Percentiles rank a stretch among this genome's conserved stretches.
These are phyloP conservation scores for Poronia punctata DNA, from an alignment of 495 filamentous ascomycete genomes.

Conservation along the genomic window DNA sequence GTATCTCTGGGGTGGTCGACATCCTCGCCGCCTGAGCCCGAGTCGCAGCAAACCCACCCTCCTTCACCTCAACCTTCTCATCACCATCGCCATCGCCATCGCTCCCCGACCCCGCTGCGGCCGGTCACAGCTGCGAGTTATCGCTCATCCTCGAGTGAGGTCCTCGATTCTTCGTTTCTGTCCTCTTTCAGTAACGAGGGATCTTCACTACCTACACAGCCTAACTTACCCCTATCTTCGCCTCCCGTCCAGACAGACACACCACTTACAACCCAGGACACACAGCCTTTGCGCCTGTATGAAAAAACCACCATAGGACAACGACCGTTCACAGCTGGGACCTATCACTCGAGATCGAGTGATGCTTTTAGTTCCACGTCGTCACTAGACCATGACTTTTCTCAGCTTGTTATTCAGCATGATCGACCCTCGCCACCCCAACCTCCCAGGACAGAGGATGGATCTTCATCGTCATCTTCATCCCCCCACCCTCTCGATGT, in stretches of 20 bases:
- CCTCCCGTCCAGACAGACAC: too few species aligned
- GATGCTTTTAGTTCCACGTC: slow-evolving; percentile 2
- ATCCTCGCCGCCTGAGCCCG: slow-evolving; percentile 17
- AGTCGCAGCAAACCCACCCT: slow-evolving; percentile 7
- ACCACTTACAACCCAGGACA: slow-evolving; percentile 1
- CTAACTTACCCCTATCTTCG: slow-evolving; percentile 5
- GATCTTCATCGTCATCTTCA: too few species aligned
- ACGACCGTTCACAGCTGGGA: neutral
- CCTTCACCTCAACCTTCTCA: slow-evolving; percentile 3
- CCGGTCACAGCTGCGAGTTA: slow-evolving; percentile 8
- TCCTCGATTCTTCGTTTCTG: slow-evolving; percentile 6
- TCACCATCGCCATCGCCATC: neutral
- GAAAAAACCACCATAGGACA: slow-evolving; percentile 2
- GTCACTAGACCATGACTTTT: slow-evolving; percentile 1
- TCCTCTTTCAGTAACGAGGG: neutral
- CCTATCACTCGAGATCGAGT: slow-evolving; percentile 2
- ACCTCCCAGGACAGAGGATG: too few species aligned
- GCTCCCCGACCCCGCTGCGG: neutral
- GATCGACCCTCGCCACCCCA: slow-evolving; percentile 1
- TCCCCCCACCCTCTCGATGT: too few species aligned
- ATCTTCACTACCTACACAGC: slow-evolving; percentile 6
- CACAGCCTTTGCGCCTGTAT: slow-evolving; percentile 2
- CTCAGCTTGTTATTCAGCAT: neutral
- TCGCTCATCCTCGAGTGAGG: slow-evolving; percentile 9
- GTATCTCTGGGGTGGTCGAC: slow-evolving; percentile 27